A percentile compares a stretch with the other conserved stretches of the same genome.
These are phyloP conservation scores for Fraxinus quadrangulata DNA, from an alignment of 257 asterid species.

Conservation along the genomic window DNA sequence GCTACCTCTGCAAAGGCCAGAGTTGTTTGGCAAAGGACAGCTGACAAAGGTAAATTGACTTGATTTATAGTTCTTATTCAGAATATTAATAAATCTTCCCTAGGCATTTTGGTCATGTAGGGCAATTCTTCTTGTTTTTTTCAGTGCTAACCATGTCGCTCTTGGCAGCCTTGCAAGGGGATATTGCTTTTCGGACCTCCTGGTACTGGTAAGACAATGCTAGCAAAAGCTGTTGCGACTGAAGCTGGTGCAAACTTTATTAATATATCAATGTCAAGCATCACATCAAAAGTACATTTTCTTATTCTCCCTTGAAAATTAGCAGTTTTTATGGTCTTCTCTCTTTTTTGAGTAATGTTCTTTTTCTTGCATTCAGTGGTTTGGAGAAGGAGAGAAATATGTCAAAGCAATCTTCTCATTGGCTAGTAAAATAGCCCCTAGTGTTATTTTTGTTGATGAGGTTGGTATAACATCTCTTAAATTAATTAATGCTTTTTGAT, in stretches of 20 bases:
- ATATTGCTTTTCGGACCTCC: constrained; percentile 61
- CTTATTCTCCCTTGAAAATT: constrained; percentile 1
- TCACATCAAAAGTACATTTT: constrained; percentile 47
- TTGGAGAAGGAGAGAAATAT: constrained; percentile 58
- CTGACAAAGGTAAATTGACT: constrained; percentile 43
- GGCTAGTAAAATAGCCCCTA: constrained; percentile 54
- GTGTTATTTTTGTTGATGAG: constrained; percentile 62
- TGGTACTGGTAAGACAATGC: constrained; percentile 59
- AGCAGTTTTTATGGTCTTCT: background rate
- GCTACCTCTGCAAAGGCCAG: constrained; percentile 59
- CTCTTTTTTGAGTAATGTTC: background rate
- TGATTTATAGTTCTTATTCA: background rate
- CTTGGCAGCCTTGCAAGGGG: constrained; percentile 56
- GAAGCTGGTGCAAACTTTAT: constrained; percentile 58
- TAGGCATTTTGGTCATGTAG: background rate
- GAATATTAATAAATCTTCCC: background rate
- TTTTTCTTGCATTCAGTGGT: constrained; percentile 39
- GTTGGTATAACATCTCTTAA: constrained; percentile 21
- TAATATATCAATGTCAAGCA: constrained; percentile 55
- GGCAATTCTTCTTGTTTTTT: background rate
- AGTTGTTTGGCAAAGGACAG: constrained; percentile 54
- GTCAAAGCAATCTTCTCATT: constrained; percentile 56
- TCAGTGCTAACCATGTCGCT: constrained; percentile 13
- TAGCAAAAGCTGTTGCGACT: constrained; percentile 59
- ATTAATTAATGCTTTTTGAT: background rate